These are phyloP conservation scores for Didymella arachidicola DNA, from an alignment of 2,329 filamentous ascomycete species.

Conservation along the genomic window DNA sequence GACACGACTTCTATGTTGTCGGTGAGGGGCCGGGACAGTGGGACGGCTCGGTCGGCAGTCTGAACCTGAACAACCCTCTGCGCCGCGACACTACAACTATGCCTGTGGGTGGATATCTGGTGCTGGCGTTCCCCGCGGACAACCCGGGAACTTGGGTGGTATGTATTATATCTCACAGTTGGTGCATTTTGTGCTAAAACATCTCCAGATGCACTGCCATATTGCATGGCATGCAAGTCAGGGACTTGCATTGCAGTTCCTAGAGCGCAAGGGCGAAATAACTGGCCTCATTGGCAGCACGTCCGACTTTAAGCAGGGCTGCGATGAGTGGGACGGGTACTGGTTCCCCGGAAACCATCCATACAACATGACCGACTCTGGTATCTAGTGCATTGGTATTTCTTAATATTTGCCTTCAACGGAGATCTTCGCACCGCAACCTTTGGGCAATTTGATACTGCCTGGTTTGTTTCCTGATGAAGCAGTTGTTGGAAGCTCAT, in stretches of 20 bases:
- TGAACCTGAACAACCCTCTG: slow-evolving; percentile 51
- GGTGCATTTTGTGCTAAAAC: background rate
- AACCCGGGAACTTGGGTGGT: slow-evolving; percentile 58
- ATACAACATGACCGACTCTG: slow-evolving; percentile 47
- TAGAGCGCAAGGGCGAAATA: slow-evolving; percentile 52
- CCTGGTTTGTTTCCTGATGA: background rate
- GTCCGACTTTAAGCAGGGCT: slow-evolving; percentile 36
- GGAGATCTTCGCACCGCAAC: background rate
- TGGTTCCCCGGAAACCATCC: slow-evolving; percentile 42
- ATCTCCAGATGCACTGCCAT: slow-evolving; percentile 41
- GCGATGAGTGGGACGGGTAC: slow-evolving; percentile 44
- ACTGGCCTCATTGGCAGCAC: slow-evolving; percentile 30
- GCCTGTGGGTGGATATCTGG: slow-evolving; percentile 53
- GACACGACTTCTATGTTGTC: slow-evolving; percentile 55
- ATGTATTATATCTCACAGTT: background rate
- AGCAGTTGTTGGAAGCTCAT: background rate
- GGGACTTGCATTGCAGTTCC: slow-evolving; percentile 61
- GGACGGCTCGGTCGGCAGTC: slow-evolving; percentile 40
- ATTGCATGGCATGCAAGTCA: slow-evolving; percentile 49
- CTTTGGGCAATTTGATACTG: background rate
- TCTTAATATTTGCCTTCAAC: background rate
- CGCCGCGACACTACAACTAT: slow-evolving; percentile 52
- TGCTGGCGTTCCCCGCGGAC: slow-evolving; percentile 61
- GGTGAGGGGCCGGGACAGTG: slow-evolving; percentile 48
- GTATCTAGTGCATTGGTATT: slow-evolving; percentile 25